These are phyloP conservation scores for Sphaerulina populicola DNA, from an alignment of 2,329 filamentous ascomycete genomes.

Conservation along the genomic window DNA sequence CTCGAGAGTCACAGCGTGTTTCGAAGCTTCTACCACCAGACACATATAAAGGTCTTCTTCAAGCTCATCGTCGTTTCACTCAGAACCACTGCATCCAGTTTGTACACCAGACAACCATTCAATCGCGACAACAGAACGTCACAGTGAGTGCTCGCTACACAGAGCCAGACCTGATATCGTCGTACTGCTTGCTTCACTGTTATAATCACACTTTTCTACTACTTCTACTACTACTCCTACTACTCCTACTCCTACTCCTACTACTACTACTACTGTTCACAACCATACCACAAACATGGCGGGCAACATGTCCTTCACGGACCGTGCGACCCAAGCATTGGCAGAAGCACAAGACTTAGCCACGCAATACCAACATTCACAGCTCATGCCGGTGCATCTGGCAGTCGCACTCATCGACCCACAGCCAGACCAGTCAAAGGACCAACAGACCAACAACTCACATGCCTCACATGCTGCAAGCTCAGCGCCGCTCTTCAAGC, in stretches of 20 bases:
- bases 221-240: neutral
- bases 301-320: constrained; percentile 82
- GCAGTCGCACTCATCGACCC: constrained; percentile 74
- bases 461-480: constrained; percentile 59
- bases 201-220: constrained; percentile 3
- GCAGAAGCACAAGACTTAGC: constrained; percentile 81
- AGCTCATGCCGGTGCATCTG: constrained; percentile 83
- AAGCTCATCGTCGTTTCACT: constrained; percentile 1
- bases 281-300: constrained; percentile 50
- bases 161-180: constrained; percentile 2
- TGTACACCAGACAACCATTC: neutral
- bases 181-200: constrained; percentile 5
- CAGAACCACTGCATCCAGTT: neutral
- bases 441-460: constrained; percentile 57
- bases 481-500: constrained; percentile 72
- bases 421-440: constrained; percentile 63
- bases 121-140: constrained; percentile 4
- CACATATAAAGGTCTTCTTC: neutral
- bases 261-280: constrained; percentile 2
- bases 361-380: constrained; percentile 81
- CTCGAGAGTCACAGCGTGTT: constrained; percentile 4
- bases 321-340: constrained; percentile 81
- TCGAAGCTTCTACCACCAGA: too few species aligned
- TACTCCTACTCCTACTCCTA: too few species aligned
- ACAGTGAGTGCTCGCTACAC: constrained; percentile 7